These are phyloP conservation scores for Chionographis japonica DNA, from an alignment of 106 monocot genomes.

Conservation along the genomic window DNA sequence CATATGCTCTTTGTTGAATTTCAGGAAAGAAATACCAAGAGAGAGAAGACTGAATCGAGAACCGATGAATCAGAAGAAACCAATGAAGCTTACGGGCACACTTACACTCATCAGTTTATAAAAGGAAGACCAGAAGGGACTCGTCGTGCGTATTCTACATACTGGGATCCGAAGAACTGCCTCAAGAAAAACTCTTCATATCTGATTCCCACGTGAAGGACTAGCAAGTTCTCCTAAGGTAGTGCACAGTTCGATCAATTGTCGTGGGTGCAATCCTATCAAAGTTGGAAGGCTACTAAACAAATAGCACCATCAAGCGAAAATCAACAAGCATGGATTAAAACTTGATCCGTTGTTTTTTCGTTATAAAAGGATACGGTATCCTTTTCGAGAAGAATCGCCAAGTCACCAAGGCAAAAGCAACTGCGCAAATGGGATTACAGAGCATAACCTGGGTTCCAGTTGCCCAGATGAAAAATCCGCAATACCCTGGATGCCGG, in stretches of 20 bases:
- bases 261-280: background rate
- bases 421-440: slow-evolving; percentile 66
- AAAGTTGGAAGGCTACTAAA: background rate
- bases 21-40: too few species aligned
- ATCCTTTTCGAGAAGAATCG: slow-evolving; percentile 75
- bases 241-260: background rate
- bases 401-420: slow-evolving; percentile 59
- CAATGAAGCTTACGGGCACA: background rate
- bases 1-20: too few species aligned
- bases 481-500: slow-evolving; percentile 92
- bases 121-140: slow-evolving; percentile 92
- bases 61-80: too few species aligned
- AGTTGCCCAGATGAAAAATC: slow-evolving; percentile 79
- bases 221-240: slow-evolving; percentile 4
- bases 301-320: background rate
- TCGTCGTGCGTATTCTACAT: slow-evolving; percentile 57
- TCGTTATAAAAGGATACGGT: slow-evolving; percentile 56
- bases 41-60: too few species aligned
- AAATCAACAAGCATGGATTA: background rate
- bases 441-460: slow-evolving; percentile 92
- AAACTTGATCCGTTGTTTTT: background rate
- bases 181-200: slow-evolving; percentile 95
- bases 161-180: slow-evolving; percentile 81
- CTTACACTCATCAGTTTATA: slow-evolving; percentile 46
- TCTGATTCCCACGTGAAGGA: slow-evolving; percentile 42